Percentiles rank a stretch among this genome's conserved stretches.
Conservation (phyloP, 2,329 filamentous ascomycete species). For the Pseudogymnoascus sp. region DNA sequence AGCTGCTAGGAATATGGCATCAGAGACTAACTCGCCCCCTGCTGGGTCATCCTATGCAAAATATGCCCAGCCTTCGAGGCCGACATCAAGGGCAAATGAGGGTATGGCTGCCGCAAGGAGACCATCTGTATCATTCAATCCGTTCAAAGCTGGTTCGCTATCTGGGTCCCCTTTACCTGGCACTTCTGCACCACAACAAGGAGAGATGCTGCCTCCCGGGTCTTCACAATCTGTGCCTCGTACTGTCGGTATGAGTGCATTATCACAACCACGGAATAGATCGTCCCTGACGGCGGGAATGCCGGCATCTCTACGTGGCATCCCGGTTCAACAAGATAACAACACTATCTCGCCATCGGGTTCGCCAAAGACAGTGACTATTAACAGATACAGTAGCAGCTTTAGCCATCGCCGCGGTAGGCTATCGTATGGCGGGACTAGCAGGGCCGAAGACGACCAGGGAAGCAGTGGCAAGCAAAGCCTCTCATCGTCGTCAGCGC, state of each 20-base stretch:
- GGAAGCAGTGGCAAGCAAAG: slow-evolving; percentile 74
- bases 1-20: slow-evolving; percentile 54
- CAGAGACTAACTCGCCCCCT: slow-evolving; percentile 51
- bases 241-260: slow-evolving; percentile 38
- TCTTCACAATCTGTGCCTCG: slow-evolving; percentile 48
- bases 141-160: slow-evolving; percentile 93
- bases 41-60: slow-evolving; percentile 39
- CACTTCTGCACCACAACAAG: slow-evolving; percentile 19
- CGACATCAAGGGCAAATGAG: slow-evolving; percentile 38
- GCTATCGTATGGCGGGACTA: slow-evolving; percentile 66
- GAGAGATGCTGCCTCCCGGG: slow-evolving; percentile 33
- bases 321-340: slow-evolving; percentile 52
- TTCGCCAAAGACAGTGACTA: slow-evolving; percentile 69
- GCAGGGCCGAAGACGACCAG: slow-evolving; percentile 65
- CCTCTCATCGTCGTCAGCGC: slow-evolving; percentile 57
- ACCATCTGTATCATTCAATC: slow-evolving; percentile 82
- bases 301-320: slow-evolving; percentile 62
- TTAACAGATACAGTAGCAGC: slow-evolving; percentile 86
- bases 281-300: slow-evolving; percentile 68
- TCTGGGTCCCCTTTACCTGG: slow-evolving; percentile 67
- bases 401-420: slow-evolving; percentile 79
- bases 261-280: slow-evolving; percentile 56
- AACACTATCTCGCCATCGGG: slow-evolving; percentile 57
- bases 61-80: slow-evolving; percentile 25
- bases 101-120: slow-evolving; percentile 49